Evolutionary conservation across 2,329 filamentous ascomycete species (phyloP), one percentile per base, ranked within the genome.

Genomic region (Penicillium sp.): DNA sequence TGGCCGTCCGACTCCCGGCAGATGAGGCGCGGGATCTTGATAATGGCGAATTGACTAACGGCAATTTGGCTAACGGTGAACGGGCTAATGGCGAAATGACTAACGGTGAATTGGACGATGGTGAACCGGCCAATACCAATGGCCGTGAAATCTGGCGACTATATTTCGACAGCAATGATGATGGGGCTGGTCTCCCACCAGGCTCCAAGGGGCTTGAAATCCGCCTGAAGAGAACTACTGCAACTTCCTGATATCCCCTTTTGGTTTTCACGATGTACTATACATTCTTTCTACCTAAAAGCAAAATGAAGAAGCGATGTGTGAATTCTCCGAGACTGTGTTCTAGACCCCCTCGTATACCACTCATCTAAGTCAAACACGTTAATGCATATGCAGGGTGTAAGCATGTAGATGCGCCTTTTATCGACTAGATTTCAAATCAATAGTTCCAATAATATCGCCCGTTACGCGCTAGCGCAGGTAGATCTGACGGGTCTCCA

Each of bases 1-100:
- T 57, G 21, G 51, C 51, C 1, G 28, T 54, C 26, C 40, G 46
- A 28, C 14, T 47, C 16, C 48, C 39, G 7, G 10, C 9, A 16
- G 39, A 43, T 13, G 39, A 43, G 23, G n/a, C 14, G 23, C 39
- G 13, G 8, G 14, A 9, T 16, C 9, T 28, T 10, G 39, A 9
- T 3, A 28, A 43, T 28, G 39, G 39, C 24, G 14, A 2, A 6
- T 28, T 28, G 23, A n/a, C 11, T 16, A 18, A 28, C 23, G 24
- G 24, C 24, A 10, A 28, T 5, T 10, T 28, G 5, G 10, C 5
- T 28, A 28, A 28, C 24, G 24, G 24, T 28, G 24, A 28, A 28
- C 23, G n/a, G 40, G 19, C 24, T 28, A 28, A 28, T 28, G 24
- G 24, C 24, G 24, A 28, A 28, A 5, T 28, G 5, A 28, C 5